phyloP scores from a whole-genome alignment of 2,329 filamentous ascomycete genomes.

The Periglandula ipomoeae region DNA sequence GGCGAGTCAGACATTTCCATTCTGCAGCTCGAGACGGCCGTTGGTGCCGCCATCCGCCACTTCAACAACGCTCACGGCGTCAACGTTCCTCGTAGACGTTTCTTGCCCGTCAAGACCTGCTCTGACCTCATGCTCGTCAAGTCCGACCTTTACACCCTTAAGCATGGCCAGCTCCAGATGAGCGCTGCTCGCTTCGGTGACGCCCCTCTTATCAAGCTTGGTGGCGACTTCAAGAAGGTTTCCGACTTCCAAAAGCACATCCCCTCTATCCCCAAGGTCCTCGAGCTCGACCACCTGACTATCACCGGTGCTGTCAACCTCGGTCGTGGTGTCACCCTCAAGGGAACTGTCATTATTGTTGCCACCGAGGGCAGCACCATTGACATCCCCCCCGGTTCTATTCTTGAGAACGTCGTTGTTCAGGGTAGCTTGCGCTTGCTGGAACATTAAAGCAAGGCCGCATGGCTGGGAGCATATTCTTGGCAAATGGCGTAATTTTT shows the following conservation, averaged over 20 bases:
- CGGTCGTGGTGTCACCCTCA: conserved; percentile 87
- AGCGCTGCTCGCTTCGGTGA: conserved; percentile 94
- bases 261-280: conserved; percentile 78
- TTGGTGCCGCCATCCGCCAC: conserved; percentile 96
- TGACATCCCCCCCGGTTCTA: conserved; percentile 90
- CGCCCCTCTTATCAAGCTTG: conserved; percentile 96
- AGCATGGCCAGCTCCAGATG: conserved; percentile 97
- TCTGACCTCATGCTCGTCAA: conserved; percentile 99
- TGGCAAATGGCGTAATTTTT: too few species aligned
- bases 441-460: conserved; percentile 44
- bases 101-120: conserved; percentile 99
- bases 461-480: not conserved
- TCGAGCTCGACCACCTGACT: conserved; percentile 89
- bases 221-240: conserved; percentile 99
- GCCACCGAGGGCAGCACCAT: conserved; percentile 97
- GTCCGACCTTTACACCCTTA: conserved; percentile 96
- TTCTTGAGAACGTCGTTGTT: conserved; percentile 97
- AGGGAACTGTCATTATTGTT: conserved; percentile 98
- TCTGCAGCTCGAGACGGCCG: conserved; percentile 95
- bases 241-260: conserved; percentile 91
- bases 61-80: conserved; percentile 98
- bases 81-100: conserved; percentile 93
- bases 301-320: conserved; percentile 97
- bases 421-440: conserved; percentile 82
- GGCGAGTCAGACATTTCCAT: conserved; percentile 97